Evolutionary conservation across 2,329 filamentous ascomycete genomes (phyloP).

Genomic region (Fusarium sp.): DNA sequence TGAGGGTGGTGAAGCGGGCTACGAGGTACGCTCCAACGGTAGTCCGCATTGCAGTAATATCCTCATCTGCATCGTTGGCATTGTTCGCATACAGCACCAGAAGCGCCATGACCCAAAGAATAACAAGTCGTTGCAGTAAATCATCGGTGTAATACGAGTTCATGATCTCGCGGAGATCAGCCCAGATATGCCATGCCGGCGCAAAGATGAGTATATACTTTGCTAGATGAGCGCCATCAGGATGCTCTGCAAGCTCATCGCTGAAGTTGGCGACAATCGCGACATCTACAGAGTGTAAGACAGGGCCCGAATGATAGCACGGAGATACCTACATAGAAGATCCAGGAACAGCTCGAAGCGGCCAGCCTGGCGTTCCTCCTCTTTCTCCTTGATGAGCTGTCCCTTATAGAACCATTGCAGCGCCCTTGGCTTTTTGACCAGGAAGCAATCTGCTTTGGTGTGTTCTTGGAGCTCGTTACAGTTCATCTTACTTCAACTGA

Average conservation of each 20-base stretch:
- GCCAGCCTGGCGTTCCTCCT: constrained; percentile 55
- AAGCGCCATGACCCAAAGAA: constrained; percentile 61
- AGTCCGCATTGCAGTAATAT: constrained; percentile 55
- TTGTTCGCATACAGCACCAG: constrained; percentile 60
- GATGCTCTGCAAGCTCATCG: constrained; percentile 57
- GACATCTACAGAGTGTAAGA: constrained; percentile 45
- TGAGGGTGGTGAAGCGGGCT: constrained; percentile 53
- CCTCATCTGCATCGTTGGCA: constrained; percentile 53
- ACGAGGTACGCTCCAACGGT: constrained; percentile 57
- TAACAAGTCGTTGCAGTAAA: constrained; percentile 55
- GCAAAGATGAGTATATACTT: constrained; percentile 60
- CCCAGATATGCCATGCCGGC: constrained; percentile 61
- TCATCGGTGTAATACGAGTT: constrained; percentile 63
- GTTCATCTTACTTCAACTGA: constrained; percentile 43
- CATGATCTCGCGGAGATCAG: constrained; percentile 60
- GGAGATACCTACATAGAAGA: constrained; percentile 50
- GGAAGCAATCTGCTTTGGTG: constrained; percentile 44
- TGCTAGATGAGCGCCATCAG: constrained; percentile 53
- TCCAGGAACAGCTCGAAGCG: constrained; percentile 62
- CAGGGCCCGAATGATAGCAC: background rate
- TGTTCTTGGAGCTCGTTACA: constrained; percentile 50
- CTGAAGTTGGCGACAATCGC: constrained; percentile 61
- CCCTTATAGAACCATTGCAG: constrained; percentile 58
- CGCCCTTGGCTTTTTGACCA: constrained; percentile 50
- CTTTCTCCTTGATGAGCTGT: constrained; percentile 51